Percentiles rank a stretch among this genome's conserved stretches.
Evolutionary conservation across 371 early-diverging fungal genomes (phyloP).

Genomic region (Saksenaea vasiformis): DNA sequence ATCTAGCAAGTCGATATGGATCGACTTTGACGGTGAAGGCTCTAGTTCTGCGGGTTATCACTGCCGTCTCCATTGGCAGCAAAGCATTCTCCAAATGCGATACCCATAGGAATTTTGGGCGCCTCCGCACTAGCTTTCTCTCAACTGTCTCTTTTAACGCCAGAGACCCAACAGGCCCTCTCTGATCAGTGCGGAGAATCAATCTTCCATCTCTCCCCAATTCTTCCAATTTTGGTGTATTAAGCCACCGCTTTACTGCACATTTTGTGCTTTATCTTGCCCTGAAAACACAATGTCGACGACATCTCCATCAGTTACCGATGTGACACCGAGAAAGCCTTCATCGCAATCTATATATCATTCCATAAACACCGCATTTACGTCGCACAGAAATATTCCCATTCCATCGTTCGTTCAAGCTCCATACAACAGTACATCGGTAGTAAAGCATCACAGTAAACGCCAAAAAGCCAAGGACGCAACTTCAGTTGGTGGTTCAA

Average conservation of each 20-base stretch:
- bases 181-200: no score
- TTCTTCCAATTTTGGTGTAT: background rate
- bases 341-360: background rate
- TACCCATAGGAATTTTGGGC: no score
- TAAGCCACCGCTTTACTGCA: background rate
- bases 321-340: background rate
- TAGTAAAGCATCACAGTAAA: constrained; percentile 22
- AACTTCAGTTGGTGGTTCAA: constrained; percentile 60
- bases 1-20: background rate
- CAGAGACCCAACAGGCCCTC: no score
- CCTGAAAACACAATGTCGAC: background rate
- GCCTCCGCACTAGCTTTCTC: no score
- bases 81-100: background rate
- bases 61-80: no score
- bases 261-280: background rate
- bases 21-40: no score
- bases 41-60: no score
- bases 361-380: background rate
- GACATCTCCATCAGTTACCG: background rate
- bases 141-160: no score
- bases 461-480: constrained; percentile 46
- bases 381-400: background rate
- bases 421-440: background rate
- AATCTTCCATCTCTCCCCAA: background rate
- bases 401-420: background rate